A percentile compares a stretch with the other conserved stretches of the same genome.
Evolutionary conservation across 495 filamentous ascomycete genomes (phyloP).

Genomic region (Aspergillus diversus): DNA sequence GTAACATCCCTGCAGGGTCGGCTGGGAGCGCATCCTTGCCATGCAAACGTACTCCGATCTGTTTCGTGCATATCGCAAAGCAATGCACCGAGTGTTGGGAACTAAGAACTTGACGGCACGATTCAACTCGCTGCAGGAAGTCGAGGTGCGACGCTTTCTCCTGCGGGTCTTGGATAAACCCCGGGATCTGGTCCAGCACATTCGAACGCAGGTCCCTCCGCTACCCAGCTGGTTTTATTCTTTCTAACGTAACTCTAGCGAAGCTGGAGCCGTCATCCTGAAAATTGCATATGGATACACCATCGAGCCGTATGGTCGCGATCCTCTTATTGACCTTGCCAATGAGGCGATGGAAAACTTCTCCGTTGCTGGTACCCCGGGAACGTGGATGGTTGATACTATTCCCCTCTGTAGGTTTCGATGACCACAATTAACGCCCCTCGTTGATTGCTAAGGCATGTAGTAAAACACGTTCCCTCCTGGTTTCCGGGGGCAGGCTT

Average conservation of each 20-base stretch:
- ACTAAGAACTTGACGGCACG: constrained; percentile 32
- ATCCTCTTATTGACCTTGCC: constrained; percentile 46
- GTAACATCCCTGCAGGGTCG: constrained; percentile 24
- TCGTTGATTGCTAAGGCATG: neutral
- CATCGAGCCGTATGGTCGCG: constrained; percentile 38
- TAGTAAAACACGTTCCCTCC: constrained; percentile 46
- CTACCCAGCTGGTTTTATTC: neutral
- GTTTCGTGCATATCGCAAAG: constrained; percentile 48
- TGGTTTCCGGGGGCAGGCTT: constrained; percentile 57
- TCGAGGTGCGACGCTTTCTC: constrained; percentile 43
- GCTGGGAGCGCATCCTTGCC: constrained; percentile 41
- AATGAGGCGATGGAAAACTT: constrained; percentile 44
- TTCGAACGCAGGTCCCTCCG: constrained; percentile 34
- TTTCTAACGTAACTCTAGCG: constrained; percentile 17
- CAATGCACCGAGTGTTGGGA: constrained; percentile 34
- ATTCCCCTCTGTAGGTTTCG: constrained; percentile 26
- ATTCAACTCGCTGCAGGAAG: constrained; percentile 39
- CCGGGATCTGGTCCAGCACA: constrained; percentile 35
- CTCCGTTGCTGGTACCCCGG: constrained; percentile 37
- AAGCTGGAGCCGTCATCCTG: constrained; percentile 46
- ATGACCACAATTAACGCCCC: neutral
- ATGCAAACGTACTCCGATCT: constrained; percentile 41
- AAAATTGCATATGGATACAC: constrained; percentile 53
- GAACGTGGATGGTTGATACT: constrained; percentile 47
- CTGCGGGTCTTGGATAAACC: constrained; percentile 42